Evolutionary conservation across 2,329 filamentous ascomycete genomes (phyloP), one percentile per base, ranked within the genome.

Genomic region (Sordariomycetes sp.): DNA sequence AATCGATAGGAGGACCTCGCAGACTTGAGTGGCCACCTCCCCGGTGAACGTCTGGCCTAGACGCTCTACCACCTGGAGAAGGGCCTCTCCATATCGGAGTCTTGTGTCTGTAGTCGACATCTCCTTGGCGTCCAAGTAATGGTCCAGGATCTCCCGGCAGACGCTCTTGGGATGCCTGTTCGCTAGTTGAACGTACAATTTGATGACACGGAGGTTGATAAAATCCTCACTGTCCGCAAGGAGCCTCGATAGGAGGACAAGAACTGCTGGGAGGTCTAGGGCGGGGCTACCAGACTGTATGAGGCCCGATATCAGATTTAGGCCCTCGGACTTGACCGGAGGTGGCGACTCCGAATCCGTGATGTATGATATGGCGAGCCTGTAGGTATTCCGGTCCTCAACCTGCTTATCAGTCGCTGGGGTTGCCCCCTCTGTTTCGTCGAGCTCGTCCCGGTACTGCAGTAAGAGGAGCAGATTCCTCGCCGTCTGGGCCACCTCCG

Each of bases 161-260:
- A 85, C 83, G 0, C 85, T 79, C 50, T 77, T 80, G 0, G 86
- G 84, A 55, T 89, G 86, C 59, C 74, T 77, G 61, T 77, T 71
- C 0, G 85, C 80, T 12, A 91, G 70, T 25, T 82, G 79, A 0
- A 80, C 79, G 60, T 89, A 82, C 1, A 86, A 76, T 61, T 82
- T 83, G 61, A 90, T 81, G 18, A 83, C 80, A n/a, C 82, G 79
- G 2, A 87, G 73, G 64, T 88, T 87, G 60, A 90, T 84, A 65
- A 86, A 91, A 59, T 88, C 86, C 59, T 90, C 88, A 6, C 78
- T 74, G 54, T 88, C 85, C 60, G 79, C 77, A 1, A 90, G 72
- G 0, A 89, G 74, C 11, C 79, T 82, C 1, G 83, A 82, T 57
- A 90, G 74, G 1, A 89, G 74, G 6, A 86, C 79, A 0, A 87